Conservation (phyloP, 169 alveolate genomes). For the Sarcocystis neurona region DNA sequence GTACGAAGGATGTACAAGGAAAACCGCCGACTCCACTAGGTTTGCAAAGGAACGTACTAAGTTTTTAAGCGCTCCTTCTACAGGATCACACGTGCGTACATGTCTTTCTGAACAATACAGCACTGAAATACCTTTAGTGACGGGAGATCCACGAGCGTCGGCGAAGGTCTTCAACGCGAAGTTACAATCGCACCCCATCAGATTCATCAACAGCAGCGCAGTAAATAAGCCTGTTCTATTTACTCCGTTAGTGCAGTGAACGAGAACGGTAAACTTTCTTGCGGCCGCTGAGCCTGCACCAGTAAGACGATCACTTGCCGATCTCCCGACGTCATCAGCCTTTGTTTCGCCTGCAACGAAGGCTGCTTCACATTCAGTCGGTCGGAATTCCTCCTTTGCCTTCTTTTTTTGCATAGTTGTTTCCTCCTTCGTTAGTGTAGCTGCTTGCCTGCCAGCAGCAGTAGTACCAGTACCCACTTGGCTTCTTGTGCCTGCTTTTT, state of each 20-base stretch:
- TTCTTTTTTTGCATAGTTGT: background rate
- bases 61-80: too few species aligned
- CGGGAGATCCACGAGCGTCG: background rate
- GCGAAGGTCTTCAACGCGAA: conserved; percentile 30
- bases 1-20: too few species aligned
- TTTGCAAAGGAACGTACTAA: too few species aligned
- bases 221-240: conserved; percentile 53
- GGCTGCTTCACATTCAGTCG: background rate
- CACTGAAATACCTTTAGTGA: background rate
- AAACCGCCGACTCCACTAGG: too few species aligned
- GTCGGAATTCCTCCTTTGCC: background rate
- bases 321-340: too few species aligned
- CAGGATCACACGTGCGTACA: background rate
- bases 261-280: conserved; percentile 46
- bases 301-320: background rate
- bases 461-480: too few species aligned
- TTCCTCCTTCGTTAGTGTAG: background rate
- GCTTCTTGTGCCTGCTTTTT: too few species aligned
- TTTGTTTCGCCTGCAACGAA: too few species aligned
- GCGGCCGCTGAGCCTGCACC: too few species aligned
- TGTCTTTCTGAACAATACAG: background rate
- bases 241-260: conserved; percentile 57
- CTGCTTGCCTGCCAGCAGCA: too few species aligned
- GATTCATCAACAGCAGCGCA: conserved; percentile 36
- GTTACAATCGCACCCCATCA: background rate